These are phyloP conservation scores for Rubroshorea leprosula DNA, from an alignment of 345 rosid genomes.

Conservation along the genomic window DNA sequence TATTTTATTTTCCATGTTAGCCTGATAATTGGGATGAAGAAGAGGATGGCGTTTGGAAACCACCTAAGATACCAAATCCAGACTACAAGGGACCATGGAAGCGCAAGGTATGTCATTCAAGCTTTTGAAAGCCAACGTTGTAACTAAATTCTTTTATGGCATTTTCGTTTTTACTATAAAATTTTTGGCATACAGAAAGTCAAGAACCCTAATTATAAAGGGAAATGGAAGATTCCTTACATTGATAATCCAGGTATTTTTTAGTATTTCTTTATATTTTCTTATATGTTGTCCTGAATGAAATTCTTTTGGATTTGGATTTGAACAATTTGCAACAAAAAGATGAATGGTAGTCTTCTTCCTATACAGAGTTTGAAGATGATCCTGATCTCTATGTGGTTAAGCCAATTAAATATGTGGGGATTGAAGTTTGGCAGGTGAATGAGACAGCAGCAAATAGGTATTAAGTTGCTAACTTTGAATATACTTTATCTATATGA, in stretches of 20 bases:
- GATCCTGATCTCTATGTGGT: slow-evolving; percentile 93
- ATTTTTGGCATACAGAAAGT: slow-evolving; percentile 43
- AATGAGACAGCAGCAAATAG: background rate
- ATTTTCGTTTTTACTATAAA: slow-evolving; percentile 1
- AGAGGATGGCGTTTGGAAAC: slow-evolving; percentile 63
- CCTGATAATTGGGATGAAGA: slow-evolving; percentile 75
- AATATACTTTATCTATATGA: background rate
- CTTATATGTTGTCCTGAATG: too few species aligned
- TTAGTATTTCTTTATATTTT: too few species aligned
- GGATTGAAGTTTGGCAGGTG: slow-evolving; percentile 97
- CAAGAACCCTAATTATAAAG: slow-evolving; percentile 88
- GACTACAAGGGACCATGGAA: slow-evolving; percentile 73
- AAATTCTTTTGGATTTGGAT: too few species aligned
- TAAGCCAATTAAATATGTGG: slow-evolving; percentile 76
- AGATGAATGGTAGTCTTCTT: too few species aligned
- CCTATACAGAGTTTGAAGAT: slow-evolving; percentile 77
- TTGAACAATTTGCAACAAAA: too few species aligned
- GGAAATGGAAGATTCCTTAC: slow-evolving; percentile 86
- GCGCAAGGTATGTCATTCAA: slow-evolving; percentile 39
- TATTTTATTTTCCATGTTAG: slow-evolving; percentile 22
- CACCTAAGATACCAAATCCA: slow-evolving; percentile 63
- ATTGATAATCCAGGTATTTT: slow-evolving; percentile 92
- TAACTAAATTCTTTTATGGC: slow-evolving; percentile 1
- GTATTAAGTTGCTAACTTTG: background rate
- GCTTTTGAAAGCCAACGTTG: background rate